These are phyloP conservation scores for Hyphopichia burtonii DNA, from an alignment of 1,139 yeast species.

Conservation along the genomic window DNA sequence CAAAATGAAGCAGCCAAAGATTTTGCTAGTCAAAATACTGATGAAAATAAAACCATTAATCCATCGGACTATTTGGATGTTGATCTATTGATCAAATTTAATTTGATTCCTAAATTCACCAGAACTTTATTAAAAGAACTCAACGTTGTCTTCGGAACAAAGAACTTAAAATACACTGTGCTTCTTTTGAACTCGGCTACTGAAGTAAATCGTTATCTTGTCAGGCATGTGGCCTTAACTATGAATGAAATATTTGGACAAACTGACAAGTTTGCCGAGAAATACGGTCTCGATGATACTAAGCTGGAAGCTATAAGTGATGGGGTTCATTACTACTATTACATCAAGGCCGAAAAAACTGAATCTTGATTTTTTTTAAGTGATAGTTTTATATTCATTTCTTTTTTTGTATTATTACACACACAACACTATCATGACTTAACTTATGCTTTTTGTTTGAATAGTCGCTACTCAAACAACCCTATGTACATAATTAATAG, in stretches of 20 bases:
- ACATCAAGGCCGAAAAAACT: conserved; percentile 28
- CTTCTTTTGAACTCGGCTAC: conserved; percentile 28
- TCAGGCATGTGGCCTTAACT: conserved; percentile 29
- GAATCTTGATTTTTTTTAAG: neutral
- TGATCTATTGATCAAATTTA: conserved; percentile 18
- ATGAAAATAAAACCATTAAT: neutral
- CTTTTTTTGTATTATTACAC: neutral
- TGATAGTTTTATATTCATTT: neutral
- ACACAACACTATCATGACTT: too few species aligned
- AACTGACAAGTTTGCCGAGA: conserved; percentile 28
- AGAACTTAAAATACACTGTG: conserved; percentile 31
- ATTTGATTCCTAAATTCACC: conserved; percentile 26
- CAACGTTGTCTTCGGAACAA: conserved; percentile 30
- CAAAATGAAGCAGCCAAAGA: too few species aligned
- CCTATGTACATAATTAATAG: too few species aligned
- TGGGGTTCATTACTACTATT: conserved; percentile 30
- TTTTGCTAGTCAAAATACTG: too few species aligned
- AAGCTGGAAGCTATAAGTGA: conserved; percentile 10
- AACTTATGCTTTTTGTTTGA: too few species aligned
- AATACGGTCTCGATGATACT: conserved; percentile 12
- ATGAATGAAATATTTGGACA: conserved; percentile 36
- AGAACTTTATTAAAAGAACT: conserved; percentile 24
- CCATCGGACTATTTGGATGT: conserved; percentile 15
- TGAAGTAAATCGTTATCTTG: conserved; percentile 33
- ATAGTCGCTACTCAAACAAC: too few species aligned